These are phyloP conservation scores for Cardiospermum halicacabum DNA, from an alignment of 345 rosid genomes.

Conservation along the genomic window DNA sequence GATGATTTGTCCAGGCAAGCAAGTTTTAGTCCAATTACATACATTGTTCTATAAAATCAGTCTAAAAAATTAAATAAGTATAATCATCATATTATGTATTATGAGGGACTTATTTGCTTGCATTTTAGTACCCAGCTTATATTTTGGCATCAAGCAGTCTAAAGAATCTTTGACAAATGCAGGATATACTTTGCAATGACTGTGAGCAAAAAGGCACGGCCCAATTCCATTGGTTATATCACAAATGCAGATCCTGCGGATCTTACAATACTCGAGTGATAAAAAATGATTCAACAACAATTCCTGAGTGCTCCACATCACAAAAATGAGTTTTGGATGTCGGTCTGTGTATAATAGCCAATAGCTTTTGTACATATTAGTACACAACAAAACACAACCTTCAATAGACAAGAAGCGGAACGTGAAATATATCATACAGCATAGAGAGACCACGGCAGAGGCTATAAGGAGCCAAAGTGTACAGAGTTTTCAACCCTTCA, in stretches of 20 bases:
- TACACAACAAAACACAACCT: slow-evolving; percentile 12
- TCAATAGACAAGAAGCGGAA: neutral
- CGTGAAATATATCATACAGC: neutral
- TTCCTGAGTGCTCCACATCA: slow-evolving; percentile 30
- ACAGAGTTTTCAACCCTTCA: neutral
- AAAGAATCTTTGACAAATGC: slow-evolving; percentile 8
- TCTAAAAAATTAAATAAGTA: neutral
- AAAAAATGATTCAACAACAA: slow-evolving; percentile 36
- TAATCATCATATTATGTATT: neutral
- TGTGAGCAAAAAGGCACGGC: slow-evolving; percentile 65
- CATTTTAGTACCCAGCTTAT: neutral
- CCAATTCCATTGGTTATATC: slow-evolving; percentile 82
- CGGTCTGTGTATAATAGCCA: neutral
- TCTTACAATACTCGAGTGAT: slow-evolving; percentile 87
- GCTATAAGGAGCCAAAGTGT: neutral
- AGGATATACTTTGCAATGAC: slow-evolving; percentile 78
- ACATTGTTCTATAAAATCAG: neutral
- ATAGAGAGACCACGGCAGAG: neutral
- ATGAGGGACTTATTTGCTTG: neutral
- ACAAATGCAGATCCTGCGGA: slow-evolving; percentile 68
- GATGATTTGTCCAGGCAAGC: neutral
- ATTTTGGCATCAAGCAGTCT: neutral
- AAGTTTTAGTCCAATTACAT: neutral
- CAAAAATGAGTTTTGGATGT: slow-evolving; percentile 16
- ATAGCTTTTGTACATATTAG: slow-evolving; percentile 19